Base-by-base conservation (phyloP, 1,284 basidiomycete species). In the Microbotryomycetes sp. region DNA sequence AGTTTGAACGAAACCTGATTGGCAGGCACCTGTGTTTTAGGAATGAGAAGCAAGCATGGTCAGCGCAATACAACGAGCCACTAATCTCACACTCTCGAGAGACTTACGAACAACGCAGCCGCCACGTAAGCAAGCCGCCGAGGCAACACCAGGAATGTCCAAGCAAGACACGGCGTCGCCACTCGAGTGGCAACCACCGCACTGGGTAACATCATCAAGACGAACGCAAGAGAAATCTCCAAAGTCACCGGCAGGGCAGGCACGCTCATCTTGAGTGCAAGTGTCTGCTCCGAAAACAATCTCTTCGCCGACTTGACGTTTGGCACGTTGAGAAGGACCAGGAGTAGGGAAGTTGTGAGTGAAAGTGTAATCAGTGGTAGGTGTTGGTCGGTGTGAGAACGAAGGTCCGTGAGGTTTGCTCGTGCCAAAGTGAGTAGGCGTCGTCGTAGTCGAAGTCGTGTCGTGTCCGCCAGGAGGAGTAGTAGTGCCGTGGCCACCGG, bases 181-280 rank as follows among this genome's bases (percentile, higher is more conserved):
- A 9, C 45, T 30, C 6, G 57, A 19, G 59, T 60, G 49, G 67
- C 67, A 68, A 46, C 67, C 67, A 6, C 67, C 67, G 60, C 67
- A 68, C 62, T 68, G 56, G 32, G 59, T 58, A 5, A 68, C 58
- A 45, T 68, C 67, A 58, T 68, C 67, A 30, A 66, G 60, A n/a
- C 64, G 62, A 46, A 68, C 64, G 56, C 67, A 68, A 15, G 58
- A 53, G 58, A 60, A 62, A 56, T 66, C 66, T 26, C 61, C 64
- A 42, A 60, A 57, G 4, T 15, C 29, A 30, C 62, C 59, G 3
- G 53, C 6, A 15, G 67, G 48, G 67, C 67, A 68, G 14, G 59
- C 62, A 36, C 67, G 62, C 54, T 68, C 64, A 48, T 64, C 64
- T 45, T 63, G 59, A 31, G 67, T 62, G 60, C 67, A 68, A 6